Conservation (phyloP, 1,284 basidiomycete genomes). For the Papiliotrema nemorosa region DNA sequence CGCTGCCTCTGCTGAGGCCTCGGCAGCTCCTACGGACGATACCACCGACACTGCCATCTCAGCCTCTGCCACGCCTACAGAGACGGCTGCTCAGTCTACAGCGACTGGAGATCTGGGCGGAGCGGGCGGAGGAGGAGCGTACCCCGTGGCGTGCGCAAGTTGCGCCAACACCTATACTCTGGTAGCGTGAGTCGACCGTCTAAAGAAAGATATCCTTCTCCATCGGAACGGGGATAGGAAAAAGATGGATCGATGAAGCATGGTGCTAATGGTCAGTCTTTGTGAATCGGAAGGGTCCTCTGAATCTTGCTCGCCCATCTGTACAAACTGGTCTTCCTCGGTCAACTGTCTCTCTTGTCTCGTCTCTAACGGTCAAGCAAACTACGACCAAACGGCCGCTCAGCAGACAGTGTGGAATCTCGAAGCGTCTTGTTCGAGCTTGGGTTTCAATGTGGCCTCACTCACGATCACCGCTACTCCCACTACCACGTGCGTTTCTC, state of each 20-base stretch:
- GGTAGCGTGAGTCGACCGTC: conserved; percentile 2
- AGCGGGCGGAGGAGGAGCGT: conserved; percentile 2
- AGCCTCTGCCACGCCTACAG: too few relatives aligned
- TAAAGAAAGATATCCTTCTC: background rate
- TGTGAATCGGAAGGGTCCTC: conserved; percentile 1
- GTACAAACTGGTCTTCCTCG: background rate
- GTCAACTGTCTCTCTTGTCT: conserved; percentile 3
- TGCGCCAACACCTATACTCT: background rate
- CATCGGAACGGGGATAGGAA: too few relatives aligned
- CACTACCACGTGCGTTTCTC: conserved; percentile 5
- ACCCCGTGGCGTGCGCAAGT: background rate
- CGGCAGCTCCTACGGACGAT: background rate
- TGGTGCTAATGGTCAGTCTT: background rate
- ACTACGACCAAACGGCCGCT: background rate
- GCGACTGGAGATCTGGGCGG: background rate
- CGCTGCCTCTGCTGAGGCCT: background rate
- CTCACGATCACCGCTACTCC: conserved; percentile 1
- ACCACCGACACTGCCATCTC: background rate
- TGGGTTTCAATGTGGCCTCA: background rate
- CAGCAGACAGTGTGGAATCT: conserved; percentile 9
- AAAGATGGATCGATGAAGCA: too few relatives aligned
- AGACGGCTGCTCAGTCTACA: too few relatives aligned
- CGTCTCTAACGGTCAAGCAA: conserved; percentile 2
- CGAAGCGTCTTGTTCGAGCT: background rate
- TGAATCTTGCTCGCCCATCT: conserved; percentile 8